Conservation (phyloP, 2,329 filamentous ascomycete species). For the Neoascochyta sp. region DNA sequence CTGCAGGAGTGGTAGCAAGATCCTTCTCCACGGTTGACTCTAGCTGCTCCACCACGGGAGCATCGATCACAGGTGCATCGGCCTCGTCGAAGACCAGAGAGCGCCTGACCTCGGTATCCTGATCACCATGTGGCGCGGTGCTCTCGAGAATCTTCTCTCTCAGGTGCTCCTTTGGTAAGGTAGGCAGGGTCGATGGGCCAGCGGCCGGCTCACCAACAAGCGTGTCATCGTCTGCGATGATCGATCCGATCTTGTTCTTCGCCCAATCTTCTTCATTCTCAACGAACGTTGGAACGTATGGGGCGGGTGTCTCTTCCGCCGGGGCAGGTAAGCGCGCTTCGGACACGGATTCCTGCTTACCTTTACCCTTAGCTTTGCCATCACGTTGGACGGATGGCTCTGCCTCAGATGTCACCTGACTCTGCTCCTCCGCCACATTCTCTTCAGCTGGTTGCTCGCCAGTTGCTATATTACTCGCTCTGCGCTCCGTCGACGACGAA, state of each 20-base stretch:
- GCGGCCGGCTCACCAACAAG: slow-evolving; percentile 27
- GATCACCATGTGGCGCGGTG: slow-evolving; percentile 15
- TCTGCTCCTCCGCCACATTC: neutral
- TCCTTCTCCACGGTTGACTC: no score
- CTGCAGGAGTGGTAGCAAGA: no score
- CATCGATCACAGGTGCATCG: no score
- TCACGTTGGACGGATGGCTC: slow-evolving; percentile 9
- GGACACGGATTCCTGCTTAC: slow-evolving; percentile 19
- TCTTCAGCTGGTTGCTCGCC: slow-evolving; percentile 9
- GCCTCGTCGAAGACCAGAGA: slow-evolving; percentile 7
- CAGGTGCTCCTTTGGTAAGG: slow-evolving; percentile 17
- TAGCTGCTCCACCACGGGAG: no score
- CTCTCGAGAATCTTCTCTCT: slow-evolving; percentile 27
- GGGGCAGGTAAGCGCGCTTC: slow-evolving; percentile 4
- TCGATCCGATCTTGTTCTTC: slow-evolving; percentile 20
- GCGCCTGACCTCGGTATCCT: slow-evolving; percentile 12
- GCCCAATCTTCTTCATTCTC: slow-evolving; percentile 33
- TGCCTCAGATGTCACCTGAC: neutral
- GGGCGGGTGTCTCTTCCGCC: slow-evolving; percentile 7
- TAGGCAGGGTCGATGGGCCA: slow-evolving; percentile 8
- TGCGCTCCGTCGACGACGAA: neutral
- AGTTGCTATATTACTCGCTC: slow-evolving; percentile 17
- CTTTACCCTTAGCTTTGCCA: slow-evolving; percentile 9
- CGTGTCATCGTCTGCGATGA: slow-evolving; percentile 30
- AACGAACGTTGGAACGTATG: slow-evolving; percentile 24